These are phyloP conservation scores for Myriosclerotinia scirpicola DNA, from an alignment of 2,329 filamentous ascomycete species.

Conservation along the genomic window DNA sequence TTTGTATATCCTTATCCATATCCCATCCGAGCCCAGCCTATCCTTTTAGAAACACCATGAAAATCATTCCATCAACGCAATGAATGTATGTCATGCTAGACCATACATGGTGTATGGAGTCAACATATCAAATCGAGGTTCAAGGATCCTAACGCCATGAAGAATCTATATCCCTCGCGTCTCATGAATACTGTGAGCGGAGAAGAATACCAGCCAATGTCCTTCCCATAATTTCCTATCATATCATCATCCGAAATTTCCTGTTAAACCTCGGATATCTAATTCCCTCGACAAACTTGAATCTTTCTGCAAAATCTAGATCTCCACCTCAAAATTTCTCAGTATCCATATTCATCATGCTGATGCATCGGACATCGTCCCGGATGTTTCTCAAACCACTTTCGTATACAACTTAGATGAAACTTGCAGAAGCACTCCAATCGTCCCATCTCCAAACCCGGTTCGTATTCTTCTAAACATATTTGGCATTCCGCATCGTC, in stretches of 20 bases:
- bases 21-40: background rate
- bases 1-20: background rate
- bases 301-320: background rate
- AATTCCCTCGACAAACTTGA: constrained; percentile 44
- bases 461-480: constrained; percentile 65
- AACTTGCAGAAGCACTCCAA: constrained; percentile 67
- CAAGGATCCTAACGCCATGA: background rate
- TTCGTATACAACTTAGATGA: constrained; percentile 58
- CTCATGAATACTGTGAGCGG: background rate
- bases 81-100: background rate
- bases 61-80: background rate
- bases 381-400: constrained; percentile 63
- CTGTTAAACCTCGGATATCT: constrained; percentile 63
- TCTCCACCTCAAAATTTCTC: background rate
- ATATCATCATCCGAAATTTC: background rate
- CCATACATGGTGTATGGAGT: background rate
- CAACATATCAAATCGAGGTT: background rate
- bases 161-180: background rate
- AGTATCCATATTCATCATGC: constrained; percentile 42
- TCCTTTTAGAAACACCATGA: constrained; percentile 11
- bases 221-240: background rate
- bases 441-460: constrained; percentile 62
- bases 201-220: background rate
- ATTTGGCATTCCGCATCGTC: constrained; percentile 68
- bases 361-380: constrained; percentile 66